Conservation (phyloP, 306 rosid genomes). For the Inga oerstediana region DNA sequence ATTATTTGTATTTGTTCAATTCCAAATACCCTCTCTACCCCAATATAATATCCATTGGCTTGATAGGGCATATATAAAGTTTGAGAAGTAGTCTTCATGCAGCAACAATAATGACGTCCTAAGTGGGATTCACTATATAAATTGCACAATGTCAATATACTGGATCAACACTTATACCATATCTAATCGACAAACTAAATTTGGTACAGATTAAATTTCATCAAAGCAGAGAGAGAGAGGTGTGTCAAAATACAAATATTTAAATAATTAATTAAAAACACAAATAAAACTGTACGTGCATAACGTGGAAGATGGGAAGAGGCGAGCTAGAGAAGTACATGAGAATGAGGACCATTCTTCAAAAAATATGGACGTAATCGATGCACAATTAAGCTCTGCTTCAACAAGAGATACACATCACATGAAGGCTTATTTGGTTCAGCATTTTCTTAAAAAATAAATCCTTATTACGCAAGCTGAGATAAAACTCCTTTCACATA, state of each 20-base stretch:
- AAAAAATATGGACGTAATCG: neutral
- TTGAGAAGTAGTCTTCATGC: too few species aligned
- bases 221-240: neutral
- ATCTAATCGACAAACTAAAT: neutral
- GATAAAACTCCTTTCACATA: too few species aligned
- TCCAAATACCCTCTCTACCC: neutral
- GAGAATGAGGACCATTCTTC: neutral
- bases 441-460: too few species aligned
- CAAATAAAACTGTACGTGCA: neutral
- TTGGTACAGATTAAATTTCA: neutral
- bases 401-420: neutral
- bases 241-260: neutral
- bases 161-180: neutral
- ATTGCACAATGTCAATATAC: too few species aligned
- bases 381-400: neutral
- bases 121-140: too few species aligned
- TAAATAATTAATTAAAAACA: neutral
- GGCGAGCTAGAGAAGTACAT: neutral
- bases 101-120: too few species aligned
- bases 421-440: too few species aligned
- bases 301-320: neutral
- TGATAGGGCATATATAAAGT: too few species aligned
- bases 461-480: too few species aligned
- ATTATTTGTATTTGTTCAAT: neutral
- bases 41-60: neutral